Evolutionary conservation across 1,284 basidiomycete genomes (phyloP).

Genomic region (Tranzscheliella williamsii): DNA sequence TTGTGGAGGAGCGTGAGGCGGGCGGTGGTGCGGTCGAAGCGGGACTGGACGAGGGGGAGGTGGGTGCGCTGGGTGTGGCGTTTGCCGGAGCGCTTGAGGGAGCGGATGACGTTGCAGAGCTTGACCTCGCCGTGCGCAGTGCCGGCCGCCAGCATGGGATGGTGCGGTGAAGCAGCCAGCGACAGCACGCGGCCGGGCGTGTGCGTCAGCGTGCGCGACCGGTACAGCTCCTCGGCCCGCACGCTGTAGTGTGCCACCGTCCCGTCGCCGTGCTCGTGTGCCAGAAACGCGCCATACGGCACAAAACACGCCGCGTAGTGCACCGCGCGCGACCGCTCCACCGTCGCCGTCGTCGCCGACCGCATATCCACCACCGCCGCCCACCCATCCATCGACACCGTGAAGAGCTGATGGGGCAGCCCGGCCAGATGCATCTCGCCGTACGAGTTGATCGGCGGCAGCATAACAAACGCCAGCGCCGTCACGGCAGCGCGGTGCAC

Average conservation of each 20-base stretch:
- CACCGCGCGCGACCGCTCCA: constrained; percentile 11
- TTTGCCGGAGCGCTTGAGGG: constrained; percentile 2
- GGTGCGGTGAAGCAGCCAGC: neutral
- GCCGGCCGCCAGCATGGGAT: constrained; percentile 22
- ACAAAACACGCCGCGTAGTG: constrained; percentile 13
- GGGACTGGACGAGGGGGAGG: constrained; percentile 10
- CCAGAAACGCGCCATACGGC: constrained; percentile 1
- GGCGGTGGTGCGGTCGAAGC: constrained; percentile 9
- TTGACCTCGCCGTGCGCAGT: constrained; percentile 27
- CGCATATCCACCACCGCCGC: constrained; percentile 1
- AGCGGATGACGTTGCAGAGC: constrained; percentile 9
- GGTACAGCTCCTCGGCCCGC: constrained; percentile 14
- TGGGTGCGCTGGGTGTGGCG: constrained; percentile 3
- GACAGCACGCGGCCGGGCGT: constrained; percentile 3
- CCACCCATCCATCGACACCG: constrained; percentile 14
- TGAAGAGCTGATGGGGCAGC: constrained; percentile 6
- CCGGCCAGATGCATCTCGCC: neutral
- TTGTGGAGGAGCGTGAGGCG: constrained; percentile 3
- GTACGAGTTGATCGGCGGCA: constrained; percentile 5
- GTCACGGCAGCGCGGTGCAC: constrained; percentile 19
- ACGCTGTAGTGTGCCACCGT: constrained; percentile 12
- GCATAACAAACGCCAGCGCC: constrained; percentile 13
- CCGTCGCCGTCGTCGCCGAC: neutral
- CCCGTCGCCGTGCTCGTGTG: constrained; percentile 31
- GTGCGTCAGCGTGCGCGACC: constrained; percentile 7